Evolutionary conservation across 164 flowering plant genomes (phyloP), one percentile per base, ranked within the genome.

Genomic region (Amborella trichopoda): DNA sequence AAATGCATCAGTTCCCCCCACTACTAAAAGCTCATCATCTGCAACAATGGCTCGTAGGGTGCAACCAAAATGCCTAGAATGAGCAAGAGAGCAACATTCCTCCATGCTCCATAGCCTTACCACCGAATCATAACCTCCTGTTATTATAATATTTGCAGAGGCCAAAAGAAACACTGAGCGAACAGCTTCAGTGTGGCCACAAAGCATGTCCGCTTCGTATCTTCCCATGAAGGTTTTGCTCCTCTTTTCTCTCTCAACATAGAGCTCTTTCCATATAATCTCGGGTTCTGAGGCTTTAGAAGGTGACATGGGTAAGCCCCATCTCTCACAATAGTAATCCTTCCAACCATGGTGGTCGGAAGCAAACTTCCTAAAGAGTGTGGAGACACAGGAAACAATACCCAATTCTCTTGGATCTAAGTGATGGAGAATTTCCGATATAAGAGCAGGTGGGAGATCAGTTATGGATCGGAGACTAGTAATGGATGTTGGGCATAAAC

Each of bases 31-130:
- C 34, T 68, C 75, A 2, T 70, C 59, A 62, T 91, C 98, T 1
- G 93, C 95, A 12, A 76, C 73, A 54, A 87, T 76, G 2, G 98
- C 93, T 5, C 98, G 71, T 23, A 87, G 73, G 5, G 96, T 83
- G 65, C 98, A 81, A 23, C 87, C 90, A 30, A 91, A 71, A 2
- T 81, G 71, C 9, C 65, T 52, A 0, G 95, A 83, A 0, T 87
- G 69, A 26, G 77, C 69, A 49, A 91, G 68, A 0, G 60, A 64
- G 37, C 69, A 39, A 6, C 98, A 96, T 12, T 87, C 94, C 48
- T 86, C 98, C 77, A 83, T 30, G 48, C 74, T 72, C 98, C 98
- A 91, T 72, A 87, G 78, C 34, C 87, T 67, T 23, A 83, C 69
- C 28, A 71, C 59, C 1, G 70, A 68, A 49, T 91, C 98, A 74